Percentiles rank a stretch among this genome's conserved stretches.
phyloP scores from a whole-genome alignment of 2,329 filamentous ascomycete genomes.

The Verticillium longisporum region DNA sequence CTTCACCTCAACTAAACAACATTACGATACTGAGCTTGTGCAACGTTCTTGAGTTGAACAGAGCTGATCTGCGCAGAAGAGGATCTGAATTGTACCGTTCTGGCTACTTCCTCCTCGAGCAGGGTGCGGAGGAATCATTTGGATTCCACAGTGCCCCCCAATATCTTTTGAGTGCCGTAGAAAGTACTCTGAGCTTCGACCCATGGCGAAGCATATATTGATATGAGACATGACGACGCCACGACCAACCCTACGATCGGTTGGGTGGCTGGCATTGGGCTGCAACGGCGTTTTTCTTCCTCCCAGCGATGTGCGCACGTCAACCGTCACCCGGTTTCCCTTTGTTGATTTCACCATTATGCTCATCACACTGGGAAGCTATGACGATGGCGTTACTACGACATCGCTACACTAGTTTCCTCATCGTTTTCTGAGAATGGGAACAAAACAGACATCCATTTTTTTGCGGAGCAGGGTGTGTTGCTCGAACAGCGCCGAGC shows the following conservation, averaged over 20 bases:
- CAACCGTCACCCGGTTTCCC: background rate
- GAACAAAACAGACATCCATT: background rate
- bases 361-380: slow-evolving; percentile 2
- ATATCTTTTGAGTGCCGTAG: background rate
- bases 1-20: background rate
- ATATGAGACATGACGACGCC: slow-evolving; percentile 11
- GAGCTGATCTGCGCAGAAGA: slow-evolving; percentile 10
- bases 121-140: slow-evolving; percentile 7
- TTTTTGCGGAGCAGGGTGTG: background rate
- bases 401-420: slow-evolving; percentile 2
- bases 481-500: background rate
- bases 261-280: slow-evolving; percentile 3
- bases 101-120: slow-evolving; percentile 12
- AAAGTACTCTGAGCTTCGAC: background rate
- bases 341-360: slow-evolving; percentile 3
- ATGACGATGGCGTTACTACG: slow-evolving; percentile 1
- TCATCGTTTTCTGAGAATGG: background rate
- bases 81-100: slow-evolving; percentile 15
- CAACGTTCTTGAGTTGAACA: slow-evolving; percentile 25
- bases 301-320: background rate
- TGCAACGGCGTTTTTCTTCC: slow-evolving; percentile 2
- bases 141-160: background rate
- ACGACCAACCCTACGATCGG: slow-evolving; percentile 6
- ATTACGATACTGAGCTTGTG: slow-evolving; percentile 6
- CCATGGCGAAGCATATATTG: background rate